Evolutionary conservation across 129 eudicot genomes (phyloP), one percentile per base, ranked within the genome.

Genomic region (Chrysanthemum lavandulifolium): DNA sequence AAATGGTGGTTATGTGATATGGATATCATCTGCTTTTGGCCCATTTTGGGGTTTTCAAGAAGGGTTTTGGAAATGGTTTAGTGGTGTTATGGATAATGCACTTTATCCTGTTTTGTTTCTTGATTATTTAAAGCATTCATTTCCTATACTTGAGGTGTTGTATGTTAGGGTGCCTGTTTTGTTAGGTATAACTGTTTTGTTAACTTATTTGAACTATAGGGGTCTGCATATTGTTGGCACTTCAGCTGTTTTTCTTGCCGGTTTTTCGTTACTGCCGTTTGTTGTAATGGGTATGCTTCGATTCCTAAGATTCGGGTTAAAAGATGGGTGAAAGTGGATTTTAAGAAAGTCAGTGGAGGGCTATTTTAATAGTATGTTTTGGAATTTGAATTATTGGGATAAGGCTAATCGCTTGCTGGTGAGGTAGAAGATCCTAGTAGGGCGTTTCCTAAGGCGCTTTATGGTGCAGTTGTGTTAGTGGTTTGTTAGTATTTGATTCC

Each of bases 51-150:
- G 96, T 5, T 92, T 92, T 36, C 98, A 92, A 76, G 90, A 89
- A 82, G 98, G 98, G 50, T 84, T 87, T 67, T 89, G 96, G 98
- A 92, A 92, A 82, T 92, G 98, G 98, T 81, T 89, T 59, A 92
- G 98, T 76, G 97, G 97, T 67, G 97, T 89, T 47, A 87, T 92
- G 84, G 97, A 92, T 63, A 92, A 92, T 73, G 96, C 98, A 59
- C 98, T 92, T 61, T 92, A 92, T 73, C 98, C 98, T 9, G 96
- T 92, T 2, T 13, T 92, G 33, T 92, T 92, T 77, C 87, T 92
- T 45, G 98, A 92, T 82, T 92, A 92, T 74, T 72, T 92, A 21
- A 89, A 92, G 69, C 94, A 77, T 66, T 87, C 98, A 2, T 40
- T 92, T 19, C 95, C 98, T 0, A 56, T 89, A 1, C 87, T 92